phyloP scores from a whole-genome alignment of 257 asterid species.

The Nicotiana sylvestris region DNA sequence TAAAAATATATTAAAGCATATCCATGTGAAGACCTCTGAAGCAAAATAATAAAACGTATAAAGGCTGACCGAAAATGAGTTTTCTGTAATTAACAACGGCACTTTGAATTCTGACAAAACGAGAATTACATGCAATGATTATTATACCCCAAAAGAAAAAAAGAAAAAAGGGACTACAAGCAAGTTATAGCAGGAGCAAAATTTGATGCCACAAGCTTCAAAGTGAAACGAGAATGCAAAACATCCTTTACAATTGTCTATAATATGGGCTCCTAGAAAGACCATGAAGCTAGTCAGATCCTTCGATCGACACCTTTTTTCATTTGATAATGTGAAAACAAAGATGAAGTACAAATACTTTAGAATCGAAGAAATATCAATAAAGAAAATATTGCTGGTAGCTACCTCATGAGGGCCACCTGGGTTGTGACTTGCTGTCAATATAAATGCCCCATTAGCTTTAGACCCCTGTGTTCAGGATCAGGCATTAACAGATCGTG shows the following conservation, averaged over 20 bases:
- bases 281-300: constrained; percentile 1
- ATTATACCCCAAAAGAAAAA: no score
- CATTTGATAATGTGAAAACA: no score
- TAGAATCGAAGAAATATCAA: not conserved
- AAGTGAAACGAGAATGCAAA: not conserved
- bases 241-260: not conserved
- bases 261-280: not conserved
- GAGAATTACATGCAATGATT: no score
- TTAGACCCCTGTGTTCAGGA: constrained; percentile 69
- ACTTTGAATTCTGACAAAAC: no score
- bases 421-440: constrained; percentile 99
- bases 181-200: no score
- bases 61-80: no score
- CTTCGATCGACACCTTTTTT: not conserved
- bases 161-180: no score
- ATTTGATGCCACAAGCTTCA: not conserved
- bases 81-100: no score
- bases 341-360: no score
- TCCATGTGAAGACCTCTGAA: no score
- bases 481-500: not conserved
- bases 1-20: no score
- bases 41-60: no score
- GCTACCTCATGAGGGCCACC: constrained; percentile 95
- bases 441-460: constrained; percentile 87
- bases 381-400: constrained; percentile 12